phyloP scores from a whole-genome alignment of 768 basidiomycete genomes.

The Pluteus cervinus region DNA sequence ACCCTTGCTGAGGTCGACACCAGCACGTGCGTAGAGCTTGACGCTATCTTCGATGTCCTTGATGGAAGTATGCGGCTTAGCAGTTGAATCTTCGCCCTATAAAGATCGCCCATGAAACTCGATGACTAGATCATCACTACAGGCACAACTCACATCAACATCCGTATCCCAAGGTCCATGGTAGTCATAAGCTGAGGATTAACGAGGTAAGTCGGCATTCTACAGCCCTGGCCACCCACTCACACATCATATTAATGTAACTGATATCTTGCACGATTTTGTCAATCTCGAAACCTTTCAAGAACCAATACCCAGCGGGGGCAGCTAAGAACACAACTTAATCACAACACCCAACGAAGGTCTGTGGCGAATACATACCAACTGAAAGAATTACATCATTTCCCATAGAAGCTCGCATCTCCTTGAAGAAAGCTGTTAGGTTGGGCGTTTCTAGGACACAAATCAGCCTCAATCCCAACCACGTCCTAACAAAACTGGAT shows the following conservation, averaged over 20 bases:
- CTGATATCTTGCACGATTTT: conserved; percentile 12
- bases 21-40: conserved; percentile 12
- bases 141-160: no score
- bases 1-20: conserved; percentile 14
- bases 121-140: no score
- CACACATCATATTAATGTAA: conserved; percentile 21
- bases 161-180: conserved; percentile 18
- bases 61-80: conserved; percentile 17
- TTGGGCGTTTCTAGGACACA: conserved; percentile 14
- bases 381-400: conserved; percentile 8
- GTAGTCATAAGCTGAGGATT: no score
- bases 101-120: no score
- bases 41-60: conserved; percentile 15
- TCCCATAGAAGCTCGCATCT: conserved; percentile 10
- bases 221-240: no score
- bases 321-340: conserved; percentile 5
- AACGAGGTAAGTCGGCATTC: no score
- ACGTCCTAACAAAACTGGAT: not conserved
- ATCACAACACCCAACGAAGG: conserved; percentile 6
- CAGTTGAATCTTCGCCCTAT: conserved; percentile 12
- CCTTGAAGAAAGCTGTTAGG: conserved; percentile 13
- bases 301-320: conserved; percentile 14
- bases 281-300: conserved; percentile 17
- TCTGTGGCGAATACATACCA: no score
- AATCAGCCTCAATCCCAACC: not conserved